These are phyloP conservation scores for Bolboschoenoplectus hybrid DNA, from an alignment of 202 grass and related monocot genomes.

Conservation along the genomic window DNA sequence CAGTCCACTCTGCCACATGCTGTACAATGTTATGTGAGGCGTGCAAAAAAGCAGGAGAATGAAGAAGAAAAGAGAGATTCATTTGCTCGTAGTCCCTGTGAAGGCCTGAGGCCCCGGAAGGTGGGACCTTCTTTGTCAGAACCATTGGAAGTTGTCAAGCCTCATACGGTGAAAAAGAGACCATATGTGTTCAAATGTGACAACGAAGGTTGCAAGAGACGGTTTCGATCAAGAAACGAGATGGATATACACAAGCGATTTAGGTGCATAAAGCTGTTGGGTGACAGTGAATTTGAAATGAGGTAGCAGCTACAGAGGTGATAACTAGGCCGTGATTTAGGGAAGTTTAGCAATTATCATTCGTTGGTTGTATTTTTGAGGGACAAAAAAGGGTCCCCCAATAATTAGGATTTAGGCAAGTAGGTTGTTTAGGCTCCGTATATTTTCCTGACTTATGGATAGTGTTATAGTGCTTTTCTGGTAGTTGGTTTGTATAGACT, in stretches of 20 bases:
- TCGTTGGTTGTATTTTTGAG: slow-evolving; percentile 42
- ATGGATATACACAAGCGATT: slow-evolving; percentile 35
- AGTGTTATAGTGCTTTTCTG: slow-evolving; percentile 30
- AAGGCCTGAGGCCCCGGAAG: slow-evolving; percentile 68
- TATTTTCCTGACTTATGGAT: slow-evolving; percentile 33
- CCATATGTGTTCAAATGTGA: slow-evolving; percentile 36
- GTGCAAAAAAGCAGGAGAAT: slow-evolving; percentile 59
- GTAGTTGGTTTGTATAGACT: slow-evolving; percentile 39
- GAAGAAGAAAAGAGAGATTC: slow-evolving; percentile 38
- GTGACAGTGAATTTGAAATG: slow-evolving; percentile 16
- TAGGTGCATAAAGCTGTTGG: neutral
- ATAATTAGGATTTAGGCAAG: slow-evolving; percentile 28
- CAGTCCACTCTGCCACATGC: slow-evolving; percentile 28
- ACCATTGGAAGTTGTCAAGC: slow-evolving; percentile 13
- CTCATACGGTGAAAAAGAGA: slow-evolving; percentile 29
- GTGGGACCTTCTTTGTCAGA: neutral
- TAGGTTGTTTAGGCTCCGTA: slow-evolving; percentile 27
- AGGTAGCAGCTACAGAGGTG: neutral
- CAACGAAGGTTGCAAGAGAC: slow-evolving; percentile 30
- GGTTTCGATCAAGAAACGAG: slow-evolving; percentile 38
- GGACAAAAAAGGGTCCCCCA: slow-evolving; percentile 27
- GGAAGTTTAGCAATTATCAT: slow-evolving; percentile 28
- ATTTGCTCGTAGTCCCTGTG: slow-evolving; percentile 77
- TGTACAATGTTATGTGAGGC: slow-evolving; percentile 76
- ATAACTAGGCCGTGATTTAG: neutral